phyloP scores from a whole-genome alignment of 345 rosid species.

The Litchi chinensis region DNA sequence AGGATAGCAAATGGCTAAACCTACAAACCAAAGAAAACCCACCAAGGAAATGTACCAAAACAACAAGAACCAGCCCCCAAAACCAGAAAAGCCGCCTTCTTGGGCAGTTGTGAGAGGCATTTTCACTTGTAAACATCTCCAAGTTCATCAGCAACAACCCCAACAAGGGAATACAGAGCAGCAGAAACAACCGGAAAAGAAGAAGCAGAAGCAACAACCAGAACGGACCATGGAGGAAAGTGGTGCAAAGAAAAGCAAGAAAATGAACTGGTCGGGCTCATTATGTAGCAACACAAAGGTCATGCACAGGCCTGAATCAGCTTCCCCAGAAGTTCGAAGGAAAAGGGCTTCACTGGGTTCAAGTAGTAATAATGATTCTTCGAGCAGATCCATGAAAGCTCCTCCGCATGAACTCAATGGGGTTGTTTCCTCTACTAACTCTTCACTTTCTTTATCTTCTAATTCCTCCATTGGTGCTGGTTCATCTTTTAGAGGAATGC shows the following conservation, averaged over 20 bases:
- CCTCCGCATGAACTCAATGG: slow-evolving; percentile 48
- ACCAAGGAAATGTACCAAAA: slow-evolving; percentile 35
- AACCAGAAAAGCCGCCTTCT: slow-evolving; percentile 46
- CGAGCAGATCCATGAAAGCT: slow-evolving; percentile 60
- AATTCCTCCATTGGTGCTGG: slow-evolving; percentile 31
- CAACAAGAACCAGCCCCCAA: slow-evolving; percentile 33
- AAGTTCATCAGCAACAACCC: slow-evolving; percentile 31
- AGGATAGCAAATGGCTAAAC: slow-evolving; percentile 48
- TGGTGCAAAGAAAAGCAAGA: slow-evolving; percentile 57
- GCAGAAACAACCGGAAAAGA: slow-evolving; percentile 12
- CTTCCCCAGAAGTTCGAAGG: slow-evolving; percentile 47
- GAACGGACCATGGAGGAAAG: slow-evolving; percentile 37
- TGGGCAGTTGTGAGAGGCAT: slow-evolving; percentile 59
- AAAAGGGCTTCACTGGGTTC: slow-evolving; percentile 40
- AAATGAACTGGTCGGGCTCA: slow-evolving; percentile 76
- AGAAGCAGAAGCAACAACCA: slow-evolving; percentile 21
- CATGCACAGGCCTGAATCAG: slow-evolving; percentile 49
- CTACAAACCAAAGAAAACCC: slow-evolving; percentile 36
- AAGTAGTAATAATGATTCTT: slow-evolving; percentile 22
- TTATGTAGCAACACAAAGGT: slow-evolving; percentile 76
- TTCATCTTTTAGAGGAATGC: slow-evolving; percentile 57
- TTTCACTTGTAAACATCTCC: slow-evolving; percentile 49
- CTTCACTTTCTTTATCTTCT: slow-evolving; percentile 47
- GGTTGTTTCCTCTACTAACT: slow-evolving; percentile 38
- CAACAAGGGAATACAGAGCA: slow-evolving; percentile 32